Evolutionary conservation across 768 basidiomycete genomes (phyloP).

Genomic region (Collybia sordida): DNA sequence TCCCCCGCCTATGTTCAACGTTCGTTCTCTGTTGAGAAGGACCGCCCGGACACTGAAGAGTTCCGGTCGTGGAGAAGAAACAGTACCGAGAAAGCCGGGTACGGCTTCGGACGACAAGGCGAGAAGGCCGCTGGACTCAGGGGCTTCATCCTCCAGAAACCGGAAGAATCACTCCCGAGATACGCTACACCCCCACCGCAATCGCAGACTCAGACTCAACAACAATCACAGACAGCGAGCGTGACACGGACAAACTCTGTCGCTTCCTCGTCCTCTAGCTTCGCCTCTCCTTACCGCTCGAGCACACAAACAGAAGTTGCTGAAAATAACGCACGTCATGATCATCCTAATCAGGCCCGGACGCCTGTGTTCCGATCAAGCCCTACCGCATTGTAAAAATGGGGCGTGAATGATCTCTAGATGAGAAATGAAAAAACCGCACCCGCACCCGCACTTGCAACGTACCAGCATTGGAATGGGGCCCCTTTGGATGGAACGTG

Average conservation of each 20-base stretch:
- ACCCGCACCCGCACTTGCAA: too few species aligned
- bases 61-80: constrained; percentile 23
- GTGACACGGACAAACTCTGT: constrained; percentile 24
- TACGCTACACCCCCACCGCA: constrained; percentile 40
- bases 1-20: constrained; percentile 31
- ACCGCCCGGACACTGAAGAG: constrained; percentile 23
- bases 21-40: constrained; percentile 24
- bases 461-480: too few species aligned
- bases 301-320: constrained; percentile 16
- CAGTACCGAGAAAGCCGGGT: constrained; percentile 42
- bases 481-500: too few species aligned
- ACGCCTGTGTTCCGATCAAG: constrained; percentile 33
- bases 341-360: background rate
- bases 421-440: constrained; percentile 2
- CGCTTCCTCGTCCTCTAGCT: constrained; percentile 32
- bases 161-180: constrained; percentile 55
- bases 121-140: constrained; percentile 74
- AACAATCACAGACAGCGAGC: background rate
- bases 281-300: constrained; percentile 31
- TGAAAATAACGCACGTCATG: background rate
- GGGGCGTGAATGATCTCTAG: background rate
- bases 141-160: constrained; percentile 60
- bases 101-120: constrained; percentile 80
- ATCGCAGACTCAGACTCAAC: too few species aligned
- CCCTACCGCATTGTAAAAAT: constrained; percentile 24